Evolutionary conservation across 2,329 filamentous ascomycete species (phyloP), one percentile per base, ranked within the genome.

Genomic region (Fonsecaea pugnacius): DNA sequence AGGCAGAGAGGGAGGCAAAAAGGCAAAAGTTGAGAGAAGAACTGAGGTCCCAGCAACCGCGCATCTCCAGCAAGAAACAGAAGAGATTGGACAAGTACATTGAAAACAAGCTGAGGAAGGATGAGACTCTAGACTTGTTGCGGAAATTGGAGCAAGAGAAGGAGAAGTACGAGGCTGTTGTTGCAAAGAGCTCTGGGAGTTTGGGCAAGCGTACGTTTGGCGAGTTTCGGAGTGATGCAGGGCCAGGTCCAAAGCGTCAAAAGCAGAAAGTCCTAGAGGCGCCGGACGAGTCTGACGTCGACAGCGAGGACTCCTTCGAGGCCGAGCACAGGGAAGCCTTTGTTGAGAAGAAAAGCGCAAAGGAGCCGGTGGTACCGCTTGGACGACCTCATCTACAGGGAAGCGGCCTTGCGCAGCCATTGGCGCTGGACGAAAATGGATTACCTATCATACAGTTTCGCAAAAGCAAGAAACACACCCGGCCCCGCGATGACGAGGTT

Each of bases 31-130:
- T 89, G 63, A 80, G 81, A 68, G 82, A 83, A 51, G 82, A 87
- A 70, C 70, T 88, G 64, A 79, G 79, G 65, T 78, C 82, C 38
- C 79, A 83, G 54, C 79, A 85, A 67, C 78, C 82, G 3, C 85
- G 84, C 69, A 82, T 88, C 63, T 86, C 83, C 1, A 77, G 80
- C 21, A 89, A 89, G 76, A 90, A 90, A 76, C 82, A 86, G 70
- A 89, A 89, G 78, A 80, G 87, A 60, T 73, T 90, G 67, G 86
- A 89, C 70, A 89, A 89, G 73, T 90, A 89, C 69, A 87, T 90
- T 75, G 93, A 98, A 72, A 95, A 85, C 64, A 99, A 99, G 83
- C 82, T 99, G 52, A 91, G 89, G 76, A 97, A 96, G 76, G 95
- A 99, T 74, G 94, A 98, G 76, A 96, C 91, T 72, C 83, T 91